Evolutionary conservation across 345 rosid genomes (phyloP).

Genomic region (Murraya koenigii): DNA sequence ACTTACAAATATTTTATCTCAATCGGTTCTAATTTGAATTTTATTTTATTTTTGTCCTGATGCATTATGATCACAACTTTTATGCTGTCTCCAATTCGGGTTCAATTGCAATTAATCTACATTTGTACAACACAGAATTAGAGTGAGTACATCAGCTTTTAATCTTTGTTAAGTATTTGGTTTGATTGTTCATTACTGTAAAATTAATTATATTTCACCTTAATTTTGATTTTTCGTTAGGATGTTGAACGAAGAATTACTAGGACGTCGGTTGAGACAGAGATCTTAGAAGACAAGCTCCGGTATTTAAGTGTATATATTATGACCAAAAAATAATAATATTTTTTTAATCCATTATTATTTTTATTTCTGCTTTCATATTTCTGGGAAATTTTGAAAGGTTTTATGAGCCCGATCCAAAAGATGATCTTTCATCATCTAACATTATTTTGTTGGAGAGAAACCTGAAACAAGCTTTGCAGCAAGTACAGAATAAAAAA

Average conservation of each 20-base stretch:
- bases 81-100: background rate
- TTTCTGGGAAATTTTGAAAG: background rate
- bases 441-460: slow-evolving; percentile 11
- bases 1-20: no score
- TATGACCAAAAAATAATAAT: no score
- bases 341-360: no score
- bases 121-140: background rate
- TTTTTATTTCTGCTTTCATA: background rate
- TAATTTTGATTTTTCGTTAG: background rate
- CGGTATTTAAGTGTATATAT: background rate
- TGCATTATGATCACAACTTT: background rate
- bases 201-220: background rate
- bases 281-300: slow-evolving; percentile 5
- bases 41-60: background rate
- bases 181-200: background rate
- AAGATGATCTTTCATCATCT: slow-evolving; percentile 4
- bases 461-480: slow-evolving; percentile 6
- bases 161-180: background rate
- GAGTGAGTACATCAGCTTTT: slow-evolving; percentile 14
- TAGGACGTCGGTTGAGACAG: background rate
- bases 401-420: slow-evolving; percentile 8
- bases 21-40: no score
- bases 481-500: slow-evolving; percentile 1
- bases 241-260: slow-evolving; percentile 14
- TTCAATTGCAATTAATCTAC: background rate